These are phyloP conservation scores for Diospyros kaki DNA, from an alignment of 148 eudicot species.

Conservation along the genomic window DNA sequence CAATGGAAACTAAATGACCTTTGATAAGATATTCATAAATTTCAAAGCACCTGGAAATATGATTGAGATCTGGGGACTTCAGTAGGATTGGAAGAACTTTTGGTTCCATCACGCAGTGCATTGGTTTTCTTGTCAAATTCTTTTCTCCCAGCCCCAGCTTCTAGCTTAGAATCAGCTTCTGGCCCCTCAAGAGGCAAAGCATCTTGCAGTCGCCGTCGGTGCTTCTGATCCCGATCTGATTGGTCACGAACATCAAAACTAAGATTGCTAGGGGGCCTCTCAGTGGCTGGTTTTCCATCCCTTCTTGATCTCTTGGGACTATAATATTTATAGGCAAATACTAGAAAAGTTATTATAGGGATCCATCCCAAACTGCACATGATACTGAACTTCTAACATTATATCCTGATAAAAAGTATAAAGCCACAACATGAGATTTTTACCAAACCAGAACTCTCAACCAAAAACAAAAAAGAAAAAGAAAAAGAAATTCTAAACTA, in stretches of 20 bases:
- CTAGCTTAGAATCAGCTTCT: slow-evolving; percentile 30
- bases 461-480: too few relatives aligned
- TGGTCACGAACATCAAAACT: slow-evolving; percentile 35
- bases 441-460: too few relatives aligned
- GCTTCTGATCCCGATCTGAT: slow-evolving; percentile 47
- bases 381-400: neutral
- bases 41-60: slow-evolving; percentile 45
- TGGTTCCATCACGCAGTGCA: slow-evolving; percentile 29
- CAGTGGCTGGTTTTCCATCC: slow-evolving; percentile 50
- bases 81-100: slow-evolving; percentile 24
- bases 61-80: slow-evolving; percentile 38
- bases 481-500: too few relatives aligned
- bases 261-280: slow-evolving; percentile 40
- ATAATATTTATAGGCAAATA: slow-evolving; percentile 4
- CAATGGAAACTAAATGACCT: neutral
- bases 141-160: slow-evolving; percentile 26
- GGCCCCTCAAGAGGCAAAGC: slow-evolving; percentile 55
- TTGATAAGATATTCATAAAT: neutral
- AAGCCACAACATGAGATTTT: too few relatives aligned
- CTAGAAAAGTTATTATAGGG: neutral
- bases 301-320: slow-evolving; percentile 51
- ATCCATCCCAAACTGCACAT: neutral
- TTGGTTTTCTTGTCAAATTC: slow-evolving; percentile 33
- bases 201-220: slow-evolving; percentile 50
- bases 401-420: too few relatives aligned